These are phyloP conservation scores for Exophiala sp. DNA, from an alignment of 2,329 filamentous ascomycete genomes.

Conservation along the genomic window DNA sequence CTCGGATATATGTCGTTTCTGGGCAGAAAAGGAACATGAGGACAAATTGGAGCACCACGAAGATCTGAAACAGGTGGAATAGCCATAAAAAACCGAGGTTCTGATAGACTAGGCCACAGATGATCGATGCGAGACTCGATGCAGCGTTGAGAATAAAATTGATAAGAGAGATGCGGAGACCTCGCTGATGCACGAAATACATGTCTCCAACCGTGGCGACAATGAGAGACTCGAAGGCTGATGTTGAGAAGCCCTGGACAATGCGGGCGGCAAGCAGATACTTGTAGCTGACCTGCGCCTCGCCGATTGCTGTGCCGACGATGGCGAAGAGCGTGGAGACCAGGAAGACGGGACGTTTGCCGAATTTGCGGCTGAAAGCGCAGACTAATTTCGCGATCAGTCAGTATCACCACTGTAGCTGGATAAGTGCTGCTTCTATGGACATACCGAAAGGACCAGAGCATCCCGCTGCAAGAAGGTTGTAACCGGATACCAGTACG, in stretches of 20 bases:
- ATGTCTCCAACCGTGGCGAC: constrained; percentile 47
- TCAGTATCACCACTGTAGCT: neutral
- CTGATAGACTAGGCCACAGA: constrained; percentile 27
- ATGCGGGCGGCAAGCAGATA: constrained; percentile 27
- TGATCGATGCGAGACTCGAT: constrained; percentile 38
- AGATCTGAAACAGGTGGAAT: constrained; percentile 31
- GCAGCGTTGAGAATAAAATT: constrained; percentile 29
- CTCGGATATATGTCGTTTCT: constrained; percentile 31
- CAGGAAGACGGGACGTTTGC: constrained; percentile 31
- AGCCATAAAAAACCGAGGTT: constrained; percentile 28
- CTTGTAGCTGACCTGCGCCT: constrained; percentile 23
- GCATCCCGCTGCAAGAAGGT: constrained; percentile 26
- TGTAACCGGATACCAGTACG: constrained; percentile 26
- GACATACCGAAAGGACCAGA: constrained; percentile 22
- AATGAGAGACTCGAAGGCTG: constrained; percentile 49
- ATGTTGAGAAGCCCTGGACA: constrained; percentile 37
- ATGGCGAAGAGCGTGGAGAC: constrained; percentile 27
- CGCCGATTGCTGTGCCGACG: constrained; percentile 24
- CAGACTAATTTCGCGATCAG: constrained; percentile 10
- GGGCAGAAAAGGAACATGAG: constrained; percentile 32
- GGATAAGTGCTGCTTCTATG: neutral
- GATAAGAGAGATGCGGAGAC: constrained; percentile 24
- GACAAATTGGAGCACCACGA: constrained; percentile 29
- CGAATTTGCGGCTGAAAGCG: constrained; percentile 46
- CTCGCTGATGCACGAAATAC: constrained; percentile 32